Conservation (phyloP, 2,329 filamentous ascomycete species). For the Plectosphaerella sp. region DNA sequence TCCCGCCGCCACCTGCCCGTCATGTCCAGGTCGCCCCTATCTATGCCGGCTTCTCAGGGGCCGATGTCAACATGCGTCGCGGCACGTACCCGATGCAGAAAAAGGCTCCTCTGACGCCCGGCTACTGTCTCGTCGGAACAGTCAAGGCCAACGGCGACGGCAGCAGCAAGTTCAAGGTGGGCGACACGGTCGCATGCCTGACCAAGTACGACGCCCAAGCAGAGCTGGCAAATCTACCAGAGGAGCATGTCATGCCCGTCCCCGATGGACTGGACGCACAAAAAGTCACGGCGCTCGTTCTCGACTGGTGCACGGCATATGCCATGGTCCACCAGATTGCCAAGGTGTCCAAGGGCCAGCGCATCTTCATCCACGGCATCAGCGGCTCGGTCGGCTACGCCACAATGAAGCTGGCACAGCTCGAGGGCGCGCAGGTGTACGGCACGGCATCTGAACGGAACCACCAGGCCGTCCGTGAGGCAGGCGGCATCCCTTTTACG, state of each 20-base stretch:
- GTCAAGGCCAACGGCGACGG: constrained; percentile 31
- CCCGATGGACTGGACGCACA: constrained; percentile 32
- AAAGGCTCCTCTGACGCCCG: constrained; percentile 39
- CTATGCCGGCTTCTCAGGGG: constrained; percentile 40
- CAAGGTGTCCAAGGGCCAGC: constrained; percentile 33
- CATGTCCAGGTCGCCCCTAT: constrained; percentile 42
- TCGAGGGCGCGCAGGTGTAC: constrained; percentile 40
- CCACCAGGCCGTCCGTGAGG: constrained; percentile 29
- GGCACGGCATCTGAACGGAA: constrained; percentile 42
- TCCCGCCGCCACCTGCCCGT: constrained; percentile 31
- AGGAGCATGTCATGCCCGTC: constrained; percentile 37
- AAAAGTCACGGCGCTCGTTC: constrained; percentile 32
- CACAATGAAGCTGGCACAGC: constrained; percentile 32
- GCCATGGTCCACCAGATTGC: constrained; percentile 29
- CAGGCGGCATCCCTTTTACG: constrained; percentile 36
- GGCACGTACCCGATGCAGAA: constrained; percentile 41
- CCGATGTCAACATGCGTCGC: constrained; percentile 42
- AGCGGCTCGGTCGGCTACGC: constrained; percentile 44
- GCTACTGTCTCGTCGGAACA: constrained; percentile 42
- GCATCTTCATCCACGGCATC: constrained; percentile 44
- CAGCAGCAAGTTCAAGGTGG: constrained; percentile 20
- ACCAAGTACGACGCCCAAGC: constrained; percentile 37
- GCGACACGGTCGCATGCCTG: constrained; percentile 27
- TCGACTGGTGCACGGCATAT: constrained; percentile 41
- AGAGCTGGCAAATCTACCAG: constrained; percentile 37